Evolutionary conservation across 768 basidiomycete genomes (phyloP).

Genomic region (Ramaria sp.): DNA sequence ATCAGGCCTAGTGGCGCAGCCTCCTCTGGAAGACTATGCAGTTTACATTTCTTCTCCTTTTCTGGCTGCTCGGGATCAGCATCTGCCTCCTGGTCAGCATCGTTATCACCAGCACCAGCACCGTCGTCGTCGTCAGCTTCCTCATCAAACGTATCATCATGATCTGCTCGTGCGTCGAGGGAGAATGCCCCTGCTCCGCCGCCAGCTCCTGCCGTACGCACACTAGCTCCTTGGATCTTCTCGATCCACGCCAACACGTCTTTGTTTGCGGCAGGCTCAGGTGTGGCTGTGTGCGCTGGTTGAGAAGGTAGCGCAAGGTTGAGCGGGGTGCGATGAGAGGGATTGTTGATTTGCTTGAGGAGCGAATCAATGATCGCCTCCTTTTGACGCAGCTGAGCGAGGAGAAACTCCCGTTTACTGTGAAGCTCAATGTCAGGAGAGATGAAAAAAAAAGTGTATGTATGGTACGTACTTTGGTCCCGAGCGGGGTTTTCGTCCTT

Average conservation of each 20-base stretch:
- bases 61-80: not conserved
- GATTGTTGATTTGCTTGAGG: slow-evolving; percentile 54
- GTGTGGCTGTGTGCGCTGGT: slow-evolving; percentile 20
- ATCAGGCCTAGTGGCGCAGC: slow-evolving; percentile 68
- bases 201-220: slow-evolving; percentile 36
- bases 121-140: slow-evolving; percentile 22
- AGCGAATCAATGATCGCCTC: slow-evolving; percentile 78
- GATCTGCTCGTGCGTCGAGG: slow-evolving; percentile 24
- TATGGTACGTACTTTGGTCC: slow-evolving; percentile 64
- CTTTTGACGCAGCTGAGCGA: slow-evolving; percentile 81
- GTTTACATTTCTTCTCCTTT: slow-evolving; percentile 10
- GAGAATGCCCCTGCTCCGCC: slow-evolving; percentile 35
- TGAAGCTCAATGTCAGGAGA: slow-evolving; percentile 3
- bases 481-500: slow-evolving; percentile 68
- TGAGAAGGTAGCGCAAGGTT: slow-evolving; percentile 4
- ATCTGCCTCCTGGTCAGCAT: slow-evolving; percentile 6
- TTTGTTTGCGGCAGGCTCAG: slow-evolving; percentile 49
- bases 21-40: slow-evolving; percentile 42
- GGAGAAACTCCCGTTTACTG: slow-evolving; percentile 79
- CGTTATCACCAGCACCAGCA: slow-evolving; percentile 17
- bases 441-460: slow-evolving; percentile 1
- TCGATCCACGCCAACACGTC: slow-evolving; percentile 71
- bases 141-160: slow-evolving; percentile 15
- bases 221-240: slow-evolving; percentile 42
- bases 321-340: not conserved